These are phyloP conservation scores for Zasmidium cellare DNA, from an alignment of 2,329 filamentous ascomycete genomes.

Conservation along the genomic window DNA sequence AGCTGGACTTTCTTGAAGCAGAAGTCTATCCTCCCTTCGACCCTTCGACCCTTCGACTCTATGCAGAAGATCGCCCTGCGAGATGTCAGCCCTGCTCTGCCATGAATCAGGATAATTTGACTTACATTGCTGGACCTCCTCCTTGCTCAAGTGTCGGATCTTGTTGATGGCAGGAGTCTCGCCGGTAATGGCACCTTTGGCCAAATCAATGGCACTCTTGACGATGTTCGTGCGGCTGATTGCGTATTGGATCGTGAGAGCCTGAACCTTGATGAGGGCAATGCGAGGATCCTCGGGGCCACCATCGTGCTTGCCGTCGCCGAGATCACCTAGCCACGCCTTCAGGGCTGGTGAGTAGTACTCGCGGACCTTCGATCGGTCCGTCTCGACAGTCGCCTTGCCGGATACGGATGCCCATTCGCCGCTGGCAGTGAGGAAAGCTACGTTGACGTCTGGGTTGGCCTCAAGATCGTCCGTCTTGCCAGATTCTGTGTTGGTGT, in stretches of 20 bases:
- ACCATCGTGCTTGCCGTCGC: slow-evolving; percentile 80
- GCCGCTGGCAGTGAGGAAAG: slow-evolving; percentile 69
- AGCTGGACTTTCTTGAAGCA: not conserved
- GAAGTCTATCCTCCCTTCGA: not conserved
- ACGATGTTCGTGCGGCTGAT: slow-evolving; percentile 62
- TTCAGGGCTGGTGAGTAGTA: slow-evolving; percentile 74
- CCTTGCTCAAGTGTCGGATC: slow-evolving; percentile 69
- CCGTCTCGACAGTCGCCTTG: slow-evolving; percentile 66
- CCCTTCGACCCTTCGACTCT: not conserved
- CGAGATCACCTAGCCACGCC: slow-evolving; percentile 83
- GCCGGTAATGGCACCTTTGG: slow-evolving; percentile 73
- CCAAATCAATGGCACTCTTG: slow-evolving; percentile 67
- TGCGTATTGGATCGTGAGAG: slow-evolving; percentile 71
- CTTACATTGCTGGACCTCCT: slow-evolving; percentile 63
- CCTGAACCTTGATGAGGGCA: slow-evolving; percentile 74
- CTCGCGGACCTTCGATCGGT: slow-evolving; percentile 68
- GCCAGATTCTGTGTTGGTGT: slow-evolving; percentile 86
- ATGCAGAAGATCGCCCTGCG: slow-evolving; percentile 10
- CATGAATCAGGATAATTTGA: not conserved
- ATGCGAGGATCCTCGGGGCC: slow-evolving; percentile 79
- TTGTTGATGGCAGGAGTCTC: slow-evolving; percentile 72
- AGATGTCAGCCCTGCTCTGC: slow-evolving; percentile 2
- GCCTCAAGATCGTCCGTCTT: slow-evolving; percentile 78
- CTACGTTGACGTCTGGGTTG: slow-evolving; percentile 75
- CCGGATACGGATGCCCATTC: slow-evolving; percentile 90